Evolutionary conservation across 805 yeast species (phyloP), one percentile per base, ranked within the genome.

Genomic region (Wickerhamomyces kurtzmanii): DNA sequence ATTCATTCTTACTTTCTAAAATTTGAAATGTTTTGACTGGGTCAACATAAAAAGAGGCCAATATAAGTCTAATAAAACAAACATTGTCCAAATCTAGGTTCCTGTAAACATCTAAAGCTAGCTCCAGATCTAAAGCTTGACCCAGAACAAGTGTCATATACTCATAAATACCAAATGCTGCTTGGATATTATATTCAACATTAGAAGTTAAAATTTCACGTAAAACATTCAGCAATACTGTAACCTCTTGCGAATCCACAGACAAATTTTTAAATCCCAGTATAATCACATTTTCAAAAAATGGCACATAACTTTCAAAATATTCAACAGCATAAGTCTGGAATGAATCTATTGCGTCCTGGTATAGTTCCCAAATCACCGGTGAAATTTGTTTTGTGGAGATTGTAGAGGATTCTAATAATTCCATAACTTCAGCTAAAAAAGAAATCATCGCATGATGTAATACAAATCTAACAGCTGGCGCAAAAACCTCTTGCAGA

Each of bases 41-140:
- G 41, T 80, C 75, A 39, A 73, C 69, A 28, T 73, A 68, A 14
- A 89, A 42, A 15, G 75, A 64, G 3, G 93, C 65, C 27, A 82
- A 51, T 10, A 82, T 51, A 6, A 75, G 65, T 44, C 84, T 80
- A 28, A 73, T 51, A 26, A 79, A 56, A 24, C 64, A 54, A 27
- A 57, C 58, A 20, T 62, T 65, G 15, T 59, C 57, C 15, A 55
- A 24, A 41, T 48, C 39, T 49, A 57, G 31, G 26, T 40, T 34
- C 15, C 29, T 30, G 23, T 39, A 38, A 24, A 16, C 22, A 1
- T 25, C 22, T 16, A 47, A 20, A 15, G 38, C 29, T 8, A 29
- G n/a, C n/a, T n/a, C n/a, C n/a, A n/a, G n/a, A 4, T 36, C 40
- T 28, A 32, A 37, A 32, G 32, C 27, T 21, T 39, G 31, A 8